Percentiles rank a stretch among this genome's conserved stretches.
Evolutionary conservation across 2,329 filamentous ascomycete species (phyloP).

Genomic region (Truncatella angustata): DNA sequence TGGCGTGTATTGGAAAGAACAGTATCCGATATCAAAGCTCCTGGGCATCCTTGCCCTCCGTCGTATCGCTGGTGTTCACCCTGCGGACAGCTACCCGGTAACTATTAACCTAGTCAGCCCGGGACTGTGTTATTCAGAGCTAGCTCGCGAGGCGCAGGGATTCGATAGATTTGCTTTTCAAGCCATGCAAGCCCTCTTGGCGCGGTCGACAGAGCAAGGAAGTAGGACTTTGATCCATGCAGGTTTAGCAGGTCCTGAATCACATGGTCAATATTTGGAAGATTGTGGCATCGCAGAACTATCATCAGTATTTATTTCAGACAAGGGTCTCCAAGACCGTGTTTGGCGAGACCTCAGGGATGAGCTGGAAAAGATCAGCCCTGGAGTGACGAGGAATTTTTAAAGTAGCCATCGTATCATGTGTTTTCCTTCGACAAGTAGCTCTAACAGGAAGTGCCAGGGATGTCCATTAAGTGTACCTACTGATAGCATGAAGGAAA

Average conservation of each 20-base stretch:
- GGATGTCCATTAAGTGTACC: no score
- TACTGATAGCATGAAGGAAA: no score
- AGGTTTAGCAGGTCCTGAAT: conserved; percentile 34
- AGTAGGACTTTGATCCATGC: conserved; percentile 41
- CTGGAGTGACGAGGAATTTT: no score
- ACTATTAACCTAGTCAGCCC: conserved; percentile 52
- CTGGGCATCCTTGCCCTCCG: conserved; percentile 27
- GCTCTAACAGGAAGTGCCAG: no score
- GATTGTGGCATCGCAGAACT: conserved; percentile 29
- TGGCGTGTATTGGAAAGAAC: conserved; percentile 1
- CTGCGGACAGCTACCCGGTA: conserved; percentile 28
- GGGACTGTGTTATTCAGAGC: conserved; percentile 48
- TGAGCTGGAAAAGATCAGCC: no score
- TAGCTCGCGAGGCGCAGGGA: conserved; percentile 34
- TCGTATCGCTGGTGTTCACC: conserved; percentile 15
- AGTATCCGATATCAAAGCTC: conserved; percentile 31
- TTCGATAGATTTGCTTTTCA: conserved; percentile 8
- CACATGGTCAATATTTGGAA: conserved; percentile 45
- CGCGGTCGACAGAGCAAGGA: conserved; percentile 45
- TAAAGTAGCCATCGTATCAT: no score
- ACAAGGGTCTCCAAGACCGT: conserved; percentile 32
- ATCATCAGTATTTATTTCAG: conserved; percentile 37
- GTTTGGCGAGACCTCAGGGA: no score
- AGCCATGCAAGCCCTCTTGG: conserved; percentile 33
- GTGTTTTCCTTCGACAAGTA: no score